Percentiles rank a stretch among this genome's conserved stretches.
These are phyloP conservation scores for Xylariaceae sp. DNA, from an alignment of 2,329 filamentous ascomycete genomes.

Conservation along the genomic window DNA sequence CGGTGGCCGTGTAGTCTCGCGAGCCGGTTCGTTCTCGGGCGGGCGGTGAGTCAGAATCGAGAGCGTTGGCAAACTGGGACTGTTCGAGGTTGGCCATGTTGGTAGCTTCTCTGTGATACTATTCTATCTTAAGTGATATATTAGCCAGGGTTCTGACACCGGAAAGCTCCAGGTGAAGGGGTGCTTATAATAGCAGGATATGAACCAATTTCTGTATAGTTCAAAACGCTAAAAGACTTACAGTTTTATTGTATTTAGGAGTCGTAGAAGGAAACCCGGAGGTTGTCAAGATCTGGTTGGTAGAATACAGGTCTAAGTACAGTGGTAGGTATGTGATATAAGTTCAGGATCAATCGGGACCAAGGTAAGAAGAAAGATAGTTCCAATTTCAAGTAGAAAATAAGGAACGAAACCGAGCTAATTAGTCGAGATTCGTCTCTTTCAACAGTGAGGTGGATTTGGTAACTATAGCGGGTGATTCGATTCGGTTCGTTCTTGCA, in stretches of 20 bases:
- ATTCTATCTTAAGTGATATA: background rate
- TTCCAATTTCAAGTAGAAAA: background rate
- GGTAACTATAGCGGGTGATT: constrained; percentile 6
- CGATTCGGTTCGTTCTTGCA: constrained; percentile 19
- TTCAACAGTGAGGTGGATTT: constrained; percentile 5
- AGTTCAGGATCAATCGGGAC: no score
- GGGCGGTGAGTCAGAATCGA: constrained; percentile 43
- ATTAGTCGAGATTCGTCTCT: background rate
- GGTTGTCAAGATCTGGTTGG: no score
- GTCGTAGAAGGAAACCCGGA: no score
- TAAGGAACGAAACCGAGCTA: constrained; percentile 1
- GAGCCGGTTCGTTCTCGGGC: constrained; percentile 43
- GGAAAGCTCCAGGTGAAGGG: no score
- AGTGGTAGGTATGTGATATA: no score
- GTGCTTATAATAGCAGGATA: no score
- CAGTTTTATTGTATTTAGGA: no score
- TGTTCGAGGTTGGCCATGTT: constrained; percentile 33
- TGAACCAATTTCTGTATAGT: no score
- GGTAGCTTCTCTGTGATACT: constrained; percentile 12
- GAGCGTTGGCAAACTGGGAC: constrained; percentile 41
- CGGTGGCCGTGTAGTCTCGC: constrained; percentile 42
- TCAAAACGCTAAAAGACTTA: no score
- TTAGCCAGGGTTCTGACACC: constrained; percentile 3
- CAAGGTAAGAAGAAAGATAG: no score
- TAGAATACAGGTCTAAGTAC: no score